Percentiles rank a stretch among this genome's conserved stretches.
Conservation (phyloP, 1,284 basidiomycete genomes). For the Malassezia equina region DNA sequence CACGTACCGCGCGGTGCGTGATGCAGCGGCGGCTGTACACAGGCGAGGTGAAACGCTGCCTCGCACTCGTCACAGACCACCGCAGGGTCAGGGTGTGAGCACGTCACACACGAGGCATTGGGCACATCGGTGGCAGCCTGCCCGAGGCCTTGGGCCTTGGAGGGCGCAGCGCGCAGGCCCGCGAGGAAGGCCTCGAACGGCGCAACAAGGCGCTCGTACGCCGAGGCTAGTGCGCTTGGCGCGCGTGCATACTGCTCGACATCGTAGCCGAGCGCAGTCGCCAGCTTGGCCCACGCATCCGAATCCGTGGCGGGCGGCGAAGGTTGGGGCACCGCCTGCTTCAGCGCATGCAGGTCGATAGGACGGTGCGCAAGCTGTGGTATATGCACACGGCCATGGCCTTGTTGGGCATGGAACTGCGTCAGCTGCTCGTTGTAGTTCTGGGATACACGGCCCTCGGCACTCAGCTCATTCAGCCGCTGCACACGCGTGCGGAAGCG, state of each 20-base stretch:
- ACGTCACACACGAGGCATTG: slow-evolving; percentile 51
- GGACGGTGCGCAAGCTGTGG: slow-evolving; percentile 85
- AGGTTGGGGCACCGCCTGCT: slow-evolving; percentile 74
- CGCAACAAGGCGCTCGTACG: slow-evolving; percentile 73
- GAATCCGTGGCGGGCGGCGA: slow-evolving; percentile 56
- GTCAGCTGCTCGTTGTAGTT: slow-evolving; percentile 96
- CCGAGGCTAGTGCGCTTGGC: slow-evolving; percentile 47
- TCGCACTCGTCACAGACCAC: slow-evolving; percentile 94
- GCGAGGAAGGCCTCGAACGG: slow-evolving; percentile 81
- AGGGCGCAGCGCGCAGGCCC: neutral
- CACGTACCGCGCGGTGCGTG: slow-evolving; percentile 83
- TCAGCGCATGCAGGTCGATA: slow-evolving; percentile 80
- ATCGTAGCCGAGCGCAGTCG: slow-evolving; percentile 65
- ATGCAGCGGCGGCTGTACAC: slow-evolving; percentile 77
- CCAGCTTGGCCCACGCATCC: slow-evolving; percentile 77
- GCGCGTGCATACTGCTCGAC: neutral
- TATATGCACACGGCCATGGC: slow-evolving; percentile 64
- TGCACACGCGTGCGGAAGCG: slow-evolving; percentile 92
- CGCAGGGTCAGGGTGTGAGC: slow-evolving; percentile 78
- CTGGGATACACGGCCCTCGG: slow-evolving; percentile 85
- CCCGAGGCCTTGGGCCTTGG: neutral
- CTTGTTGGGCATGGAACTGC: slow-evolving; percentile 51
- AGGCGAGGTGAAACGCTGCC: slow-evolving; percentile 87
- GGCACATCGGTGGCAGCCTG: neutral
- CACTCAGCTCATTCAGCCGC: slow-evolving; percentile 90